Base-by-base conservation (phyloP, 75 land plant species). In the Picea glauca region DNA sequence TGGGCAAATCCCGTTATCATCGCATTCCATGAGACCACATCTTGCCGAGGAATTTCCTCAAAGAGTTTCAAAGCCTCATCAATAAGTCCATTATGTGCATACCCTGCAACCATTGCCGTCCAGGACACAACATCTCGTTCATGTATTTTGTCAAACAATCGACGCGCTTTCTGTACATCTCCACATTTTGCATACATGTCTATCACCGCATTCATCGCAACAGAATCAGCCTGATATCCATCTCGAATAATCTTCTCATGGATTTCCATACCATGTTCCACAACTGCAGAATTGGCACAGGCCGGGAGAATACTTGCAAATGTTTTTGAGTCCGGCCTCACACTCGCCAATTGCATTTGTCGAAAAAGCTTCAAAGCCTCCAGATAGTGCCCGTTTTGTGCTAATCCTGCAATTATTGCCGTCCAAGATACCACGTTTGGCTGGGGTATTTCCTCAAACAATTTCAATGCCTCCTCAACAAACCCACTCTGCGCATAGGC, bases 191-290 rank as follows among this genome's bases (percentile, higher is more conserved):
- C 21, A 17, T 38, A 74, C 58, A 56, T 46, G 32, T 23, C 57
- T 21, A 74, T 74, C 58, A 74, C 4, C 3, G 76, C 76, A 72
- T 72, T 72, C 54, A 46, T 46, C 75, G 13, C 43, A 6, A 46
- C 43, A 72, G 31, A 14, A 72, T 18, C 75, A 21, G 64, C 23
- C 31, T 21, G 11, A 62, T 8, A 33, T 72, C 75, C 75, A 9
- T n/a, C 40, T 12, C 30, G 31, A 20, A 38, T 40, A 23, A 72
- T 46, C 13, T 31, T 72, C 30, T 40, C 21, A 72, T 38, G 54
- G 43, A 40, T 72, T 38, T 38, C 75, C 20, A 72, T 38, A 72
- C 54, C 54, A 43, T 72, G 54, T 14, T 46, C 18, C 43, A 46
- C 7, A 40, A n/a, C 43, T 46, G 31, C 21, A 23, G 30, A 21